Evolutionary conservation across 257 asterid species (phyloP), one percentile per base, ranked within the genome.

Genomic region (Solanum piurae): DNA sequence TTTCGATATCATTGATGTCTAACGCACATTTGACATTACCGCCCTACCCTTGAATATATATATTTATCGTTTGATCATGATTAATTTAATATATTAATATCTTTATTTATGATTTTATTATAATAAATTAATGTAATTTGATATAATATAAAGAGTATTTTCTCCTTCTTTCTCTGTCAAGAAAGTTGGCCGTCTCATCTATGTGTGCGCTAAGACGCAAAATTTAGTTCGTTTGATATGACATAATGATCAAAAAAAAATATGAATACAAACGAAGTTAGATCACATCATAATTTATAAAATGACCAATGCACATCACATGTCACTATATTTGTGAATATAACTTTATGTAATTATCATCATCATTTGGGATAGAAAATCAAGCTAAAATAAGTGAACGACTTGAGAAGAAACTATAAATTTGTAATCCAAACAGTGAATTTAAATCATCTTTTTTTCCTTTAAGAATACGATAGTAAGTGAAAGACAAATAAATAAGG

Each of bases 1-100:
- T 76, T 68, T 79, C 80, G 88, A 87, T 88, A 91, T 83, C 86
- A 79, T 88, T 93, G 92, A 88, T 92, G 92, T 92, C 82, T 89
- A 91, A 90, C 92, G 85, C 93, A 92, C 91, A 92, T 44, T 44
- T 44, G 52, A 12, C 2, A 52, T 84, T 92, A 91, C 73, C 52
- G 4, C 3, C 85, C 66, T 79, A 7, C 37, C 7, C n/a, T 42
- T 12, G 10, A 36, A 16, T 79, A 13, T 25, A 49, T 44, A 5
- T 27, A 77, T 42, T 21, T 7, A 42, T 77, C 1, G 6, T 1
- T 75, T 12, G 25, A 75, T 23, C 7, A 5, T 6, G 9, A 38
- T 23, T 36, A 36, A 76, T 37, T 38, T n/a, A 40, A 7, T 12
- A 27, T n/a, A 12, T n/a, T 23, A 23, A 36, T 21, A 21, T 23